Base-by-base conservation (phyloP, 495 filamentous ascomycete species). In the Cercophora samala region DNA sequence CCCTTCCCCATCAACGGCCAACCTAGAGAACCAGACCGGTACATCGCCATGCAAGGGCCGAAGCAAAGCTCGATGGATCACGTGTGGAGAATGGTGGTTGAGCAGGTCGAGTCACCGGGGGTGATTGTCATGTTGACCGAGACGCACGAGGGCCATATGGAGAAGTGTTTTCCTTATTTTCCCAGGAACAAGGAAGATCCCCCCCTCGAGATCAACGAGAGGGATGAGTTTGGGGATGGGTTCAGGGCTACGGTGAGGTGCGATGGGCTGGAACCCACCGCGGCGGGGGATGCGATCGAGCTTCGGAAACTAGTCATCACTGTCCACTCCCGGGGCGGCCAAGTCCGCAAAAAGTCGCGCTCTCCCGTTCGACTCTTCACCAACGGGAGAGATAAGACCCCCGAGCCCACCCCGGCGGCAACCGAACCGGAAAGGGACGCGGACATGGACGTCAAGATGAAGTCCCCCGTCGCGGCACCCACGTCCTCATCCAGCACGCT, bases 91-190 rank as follows among this genome's bases (percentile, higher is more conserved):
- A 99, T 99, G 95, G 81, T 97, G 26, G 92, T 92, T 78, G 89
- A 96, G 65, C 92, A 97, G 78, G 88, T 88, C 24, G 77, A 83
- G 23, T 88, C 88, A 46, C 89, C 91, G 0, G 91, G 87, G 2
- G 92, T 99, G 23, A 90, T 99, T 62, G 89, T 98, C 29, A 98
- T 98, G 96, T 86, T 98, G 68, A 98, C 94, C 22, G 91, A 93
- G 73, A 96, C 91, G 0, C 87, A 91, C 67, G 94, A 97, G 75
- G 79, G 83, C 2, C 87, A 85, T n/a, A 82, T 84, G 68, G 91
- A 97, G 71, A 98, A 99, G 76, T 98, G 96, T 75, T 91, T 82
- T 55, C 93, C 89, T 56, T 99, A 99, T 70, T 99, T 93, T 68
- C 95, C 95, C 0, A 75, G 84, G 26, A 79, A 82, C 32, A 64